These are phyloP conservation scores for Xylaria sp. DNA, from an alignment of 2,329 filamentous ascomycete species.

Conservation along the genomic window DNA sequence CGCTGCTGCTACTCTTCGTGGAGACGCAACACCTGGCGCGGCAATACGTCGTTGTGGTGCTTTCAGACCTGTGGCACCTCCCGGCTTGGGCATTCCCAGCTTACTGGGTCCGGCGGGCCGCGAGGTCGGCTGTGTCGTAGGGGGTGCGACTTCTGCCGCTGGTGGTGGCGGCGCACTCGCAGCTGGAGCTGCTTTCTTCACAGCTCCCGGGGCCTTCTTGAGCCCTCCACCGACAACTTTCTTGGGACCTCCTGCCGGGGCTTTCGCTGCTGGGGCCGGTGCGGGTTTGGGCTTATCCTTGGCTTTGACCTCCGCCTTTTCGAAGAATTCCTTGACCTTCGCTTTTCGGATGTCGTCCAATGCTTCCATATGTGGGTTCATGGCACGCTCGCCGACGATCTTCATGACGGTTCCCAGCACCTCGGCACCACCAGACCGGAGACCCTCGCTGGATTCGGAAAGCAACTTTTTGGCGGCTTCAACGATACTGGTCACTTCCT, in stretches of 20 bases:
- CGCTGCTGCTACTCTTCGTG: conserved; percentile 59
- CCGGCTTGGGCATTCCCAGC: conserved; percentile 65
- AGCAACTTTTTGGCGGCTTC: conserved; percentile 90
- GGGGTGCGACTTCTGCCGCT: conserved; percentile 62
- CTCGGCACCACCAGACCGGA: conserved; percentile 90
- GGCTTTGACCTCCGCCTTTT: conserved; percentile 83
- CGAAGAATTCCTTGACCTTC: conserved; percentile 92
- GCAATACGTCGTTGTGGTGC: conserved; percentile 68
- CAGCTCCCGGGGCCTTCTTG: conserved; percentile 63
- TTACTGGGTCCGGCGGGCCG: conserved; percentile 61
- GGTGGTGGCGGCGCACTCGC: conserved; percentile 54
- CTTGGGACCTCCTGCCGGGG: conserved; percentile 56
- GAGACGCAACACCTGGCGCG: conserved; percentile 62
- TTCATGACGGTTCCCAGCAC: conserved; percentile 96
- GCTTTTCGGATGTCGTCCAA: conserved; percentile 95
- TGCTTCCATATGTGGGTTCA: conserved; percentile 91
- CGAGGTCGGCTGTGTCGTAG: conserved; percentile 68
- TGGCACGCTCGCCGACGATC: conserved; percentile 95
- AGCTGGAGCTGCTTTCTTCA: conserved; percentile 61
- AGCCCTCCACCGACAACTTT: conserved; percentile 52
- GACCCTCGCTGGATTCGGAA: conserved; percentile 85
- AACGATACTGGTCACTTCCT: conserved; percentile 86
- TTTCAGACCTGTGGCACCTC: conserved; percentile 67
- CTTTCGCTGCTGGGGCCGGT: conserved; percentile 67
- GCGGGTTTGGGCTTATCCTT: conserved; percentile 92